phyloP scores from a whole-genome alignment of 306 rosid species.

The Pueraria montana region DNA sequence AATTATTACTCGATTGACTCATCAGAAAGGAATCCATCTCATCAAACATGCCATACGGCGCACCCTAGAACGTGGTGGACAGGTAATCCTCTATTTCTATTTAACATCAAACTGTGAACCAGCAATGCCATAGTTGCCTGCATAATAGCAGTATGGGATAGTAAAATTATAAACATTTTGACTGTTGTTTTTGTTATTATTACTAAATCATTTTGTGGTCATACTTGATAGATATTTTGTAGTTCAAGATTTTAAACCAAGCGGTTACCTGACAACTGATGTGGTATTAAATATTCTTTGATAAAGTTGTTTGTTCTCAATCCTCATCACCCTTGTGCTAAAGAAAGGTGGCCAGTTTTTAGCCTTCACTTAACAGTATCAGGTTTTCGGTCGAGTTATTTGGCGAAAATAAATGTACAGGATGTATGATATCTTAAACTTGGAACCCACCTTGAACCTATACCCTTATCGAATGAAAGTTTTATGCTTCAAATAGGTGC shows the following conservation, averaged over 20 bases:
- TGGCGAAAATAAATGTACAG: neutral
- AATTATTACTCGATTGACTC: slow-evolving; percentile 87
- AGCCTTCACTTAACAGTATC: slow-evolving; percentile 14
- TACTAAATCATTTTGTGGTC: slow-evolving; percentile 23
- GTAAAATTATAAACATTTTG: neutral
- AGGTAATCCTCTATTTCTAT: slow-evolving; percentile 63
- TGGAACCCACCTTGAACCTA: slow-evolving; percentile 4
- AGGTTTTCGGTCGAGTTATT: slow-evolving; percentile 20
- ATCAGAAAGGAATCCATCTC: slow-evolving; percentile 98
- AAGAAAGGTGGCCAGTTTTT: slow-evolving; percentile 25
- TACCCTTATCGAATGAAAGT: slow-evolving; percentile 8
- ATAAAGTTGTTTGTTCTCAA: slow-evolving; percentile 9
- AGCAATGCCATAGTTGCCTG: slow-evolving; percentile 12
- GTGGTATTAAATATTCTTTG: slow-evolving; percentile 5
- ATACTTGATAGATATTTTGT: neutral
- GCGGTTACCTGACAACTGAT: slow-evolving; percentile 32
- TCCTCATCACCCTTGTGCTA: slow-evolving; percentile 26
- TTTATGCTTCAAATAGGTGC: slow-evolving; percentile 31
- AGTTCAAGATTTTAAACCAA: slow-evolving; percentile 24
- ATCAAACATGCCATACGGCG: slow-evolving; percentile 88
- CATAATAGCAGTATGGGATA: slow-evolving; percentile 20
- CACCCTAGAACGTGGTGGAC: slow-evolving; percentile 87
- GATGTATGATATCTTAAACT: slow-evolving; percentile 30
- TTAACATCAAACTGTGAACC: slow-evolving; percentile 26
- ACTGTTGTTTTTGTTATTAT: slow-evolving; percentile 2